A percentile compares a stretch with the other conserved stretches of the same genome.
These are phyloP conservation scores for Agrocybe chaxingu DNA, from an alignment of 768 basidiomycete species.

Conservation along the genomic window DNA sequence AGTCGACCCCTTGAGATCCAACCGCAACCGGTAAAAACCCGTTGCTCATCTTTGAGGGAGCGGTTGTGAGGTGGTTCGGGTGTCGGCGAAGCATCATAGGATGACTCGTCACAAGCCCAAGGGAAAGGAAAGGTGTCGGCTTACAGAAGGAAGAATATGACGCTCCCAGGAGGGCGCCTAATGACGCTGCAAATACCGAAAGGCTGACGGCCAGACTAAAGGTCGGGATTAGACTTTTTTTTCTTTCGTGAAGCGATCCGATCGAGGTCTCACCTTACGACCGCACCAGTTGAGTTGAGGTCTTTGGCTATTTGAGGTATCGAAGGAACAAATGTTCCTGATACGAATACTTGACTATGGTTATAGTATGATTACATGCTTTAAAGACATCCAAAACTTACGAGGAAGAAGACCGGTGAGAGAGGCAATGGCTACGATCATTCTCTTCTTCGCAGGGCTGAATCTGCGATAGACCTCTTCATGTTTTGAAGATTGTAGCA, in stretches of 20 bases:
- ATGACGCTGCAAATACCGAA: constrained; percentile 25
- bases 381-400: constrained; percentile 19
- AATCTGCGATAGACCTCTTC: constrained; percentile 17
- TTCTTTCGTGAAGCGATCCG: not conserved
- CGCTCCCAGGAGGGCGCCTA: constrained; percentile 26
- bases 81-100: no score
- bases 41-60: no score
- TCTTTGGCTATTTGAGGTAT: constrained; percentile 71
- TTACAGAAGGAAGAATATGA: constrained; percentile 34
- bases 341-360: constrained; percentile 50
- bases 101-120: not conserved
- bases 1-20: no score
- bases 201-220: constrained; percentile 30
- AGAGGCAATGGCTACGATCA: constrained; percentile 53
- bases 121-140: constrained; percentile 1
- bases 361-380: no score
- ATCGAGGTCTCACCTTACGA: constrained; percentile 44
- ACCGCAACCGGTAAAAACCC: no score
- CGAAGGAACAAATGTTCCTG: constrained; percentile 65
- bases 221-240: not conserved
- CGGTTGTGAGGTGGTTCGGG: no score
- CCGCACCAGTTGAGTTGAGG: constrained; percentile 47
- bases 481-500: constrained; percentile 6
- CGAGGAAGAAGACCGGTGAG: constrained; percentile 59
- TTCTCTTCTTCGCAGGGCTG: constrained; percentile 12